Evolutionary conservation across 2,329 filamentous ascomycete species (phyloP), one percentile per base, ranked within the genome.

Genomic region (Penicillium sp.): DNA sequence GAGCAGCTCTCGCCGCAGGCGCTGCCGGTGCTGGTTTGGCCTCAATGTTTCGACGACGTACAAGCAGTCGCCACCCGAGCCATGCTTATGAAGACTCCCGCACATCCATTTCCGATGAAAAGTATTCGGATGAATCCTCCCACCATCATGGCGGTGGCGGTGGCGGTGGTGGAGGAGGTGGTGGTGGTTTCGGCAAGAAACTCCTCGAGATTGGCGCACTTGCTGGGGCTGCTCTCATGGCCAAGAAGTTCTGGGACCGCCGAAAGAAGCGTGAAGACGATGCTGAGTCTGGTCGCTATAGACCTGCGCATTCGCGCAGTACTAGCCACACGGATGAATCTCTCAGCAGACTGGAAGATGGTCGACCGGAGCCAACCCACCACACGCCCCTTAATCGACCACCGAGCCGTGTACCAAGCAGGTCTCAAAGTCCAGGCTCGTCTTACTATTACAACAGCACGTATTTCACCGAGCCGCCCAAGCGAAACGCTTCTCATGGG

Each of bases 21-120:
- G 77, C 76, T 44, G 72, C 78, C 21, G 80, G 79, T 7, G 78
- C 76, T 31, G 81, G 79, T 22, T 61, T 83, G 45, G 78, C 78
- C 52, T 76, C 76, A 15, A 64, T 84, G 49, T 68, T 69, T 50
- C 57, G 61, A 48, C 62, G 64, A 44, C 64, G 66, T 43, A 73
- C 70, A 34, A 64, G 69, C 51, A 72, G 72, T 51, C 70, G 69
- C 50, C 66, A 71, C 64, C 67, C 69, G 53, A 69, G 72, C 65
- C 57, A 71, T 61, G 45, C 62, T 61, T 54, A 73, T 65, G 64
- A 73, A 39, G 65, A 66, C 17, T 72, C 71, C 7, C 83, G 80
- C 0, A 75, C 74, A 4, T 84, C 81, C 45, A 83, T 81, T 55
- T 69, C 73, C 31, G 78, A 84, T 34, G 84, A 88, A 56, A 87